Conservation (phyloP, 495 filamentous ascomycete genomes). For the Polyplosphaeria fusca region DNA sequence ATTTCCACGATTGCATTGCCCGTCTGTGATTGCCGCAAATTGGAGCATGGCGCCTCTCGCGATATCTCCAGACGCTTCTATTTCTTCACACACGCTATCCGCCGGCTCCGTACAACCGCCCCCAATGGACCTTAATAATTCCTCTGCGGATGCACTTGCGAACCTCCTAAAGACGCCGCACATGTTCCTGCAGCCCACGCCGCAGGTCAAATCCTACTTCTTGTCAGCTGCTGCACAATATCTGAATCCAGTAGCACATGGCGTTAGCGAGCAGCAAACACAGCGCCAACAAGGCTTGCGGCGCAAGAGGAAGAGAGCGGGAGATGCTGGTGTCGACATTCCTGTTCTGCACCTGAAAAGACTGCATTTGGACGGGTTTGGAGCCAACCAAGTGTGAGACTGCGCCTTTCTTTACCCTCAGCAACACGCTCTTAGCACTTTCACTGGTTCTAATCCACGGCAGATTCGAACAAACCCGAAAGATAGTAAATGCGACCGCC, state of each 20-base stretch:
- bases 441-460: too few species aligned
- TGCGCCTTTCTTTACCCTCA: too few species aligned
- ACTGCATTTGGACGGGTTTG: slow-evolving; percentile 84
- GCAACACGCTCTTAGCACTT: too few species aligned
- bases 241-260: slow-evolving; percentile 70
- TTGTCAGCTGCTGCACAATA: slow-evolving; percentile 69
- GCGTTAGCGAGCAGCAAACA: slow-evolving; percentile 56
- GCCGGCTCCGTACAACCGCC: slow-evolving; percentile 30
- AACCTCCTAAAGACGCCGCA: slow-evolving; percentile 51
- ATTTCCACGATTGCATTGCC: too few species aligned
- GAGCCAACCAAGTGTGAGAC: slow-evolving; percentile 78
- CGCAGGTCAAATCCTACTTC: slow-evolving; percentile 59
- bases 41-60: slow-evolving; percentile 28
- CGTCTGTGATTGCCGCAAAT: too few species aligned
- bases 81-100: slow-evolving; percentile 36
- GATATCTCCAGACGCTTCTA: slow-evolving; percentile 34
- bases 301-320: slow-evolving; percentile 66
- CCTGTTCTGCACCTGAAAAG: slow-evolving; percentile 66
- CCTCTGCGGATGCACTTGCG: slow-evolving; percentile 37
- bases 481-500: slow-evolving; percentile 63
- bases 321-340: slow-evolving; percentile 37
- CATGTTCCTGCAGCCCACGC: slow-evolving; percentile 66
- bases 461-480: slow-evolving; percentile 91
- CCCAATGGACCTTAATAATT: slow-evolving; percentile 24
- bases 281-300: slow-evolving; percentile 40